Evolutionary conservation across 1,284 basidiomycete species (phyloP), one percentile per base, ranked within the genome.

Genomic region (Ceratobasidium sp.): DNA sequence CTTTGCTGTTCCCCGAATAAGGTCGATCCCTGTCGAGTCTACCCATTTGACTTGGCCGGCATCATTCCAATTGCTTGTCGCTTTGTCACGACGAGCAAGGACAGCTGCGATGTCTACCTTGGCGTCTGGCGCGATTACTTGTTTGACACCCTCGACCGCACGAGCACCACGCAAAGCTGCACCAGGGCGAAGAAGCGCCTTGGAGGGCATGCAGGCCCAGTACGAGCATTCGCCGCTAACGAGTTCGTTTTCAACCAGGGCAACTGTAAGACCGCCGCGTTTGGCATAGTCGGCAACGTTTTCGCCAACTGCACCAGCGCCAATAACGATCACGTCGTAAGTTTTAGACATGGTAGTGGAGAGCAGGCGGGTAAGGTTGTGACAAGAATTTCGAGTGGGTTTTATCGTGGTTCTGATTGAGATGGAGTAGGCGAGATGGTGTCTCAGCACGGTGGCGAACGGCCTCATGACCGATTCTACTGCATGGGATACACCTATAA

Each of bases 191-290:
- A 79, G 66, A 12, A 79, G 78, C 3, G 78, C 78, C 56, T 79
- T 79, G 61, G 71, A 75, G 6, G 78, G 78, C 64, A 79, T 76
- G 44, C 78, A 79, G 13, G 78, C 78, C 63, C 63, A 79, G 53
- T 75, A 75, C 6, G 61, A 67, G 53, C 78, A 79, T 53, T 79
- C 78, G 2, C 78, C 78, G 71, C 78, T 72, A 20, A 79, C 70
- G 20, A 75, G 71, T 53, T 79, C 71, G 46, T 75, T 66, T 42
- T 79, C 77, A 20, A 78, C n/a, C 10, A 79, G 60, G 5, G 44
- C 78, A 46, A 67, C 63, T 51, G 42, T 58, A 40, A 79, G 78
- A 40, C 78, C 71, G 6, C 55, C 64, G 33, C 64, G 63, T 33
- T 39, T 58, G 28, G 78, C 78, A 56, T 68, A 73, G 44, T 69